Conservation (phyloP, 2,329 filamentous ascomycete genomes). For the Tolypocladium guangdongense region DNA sequence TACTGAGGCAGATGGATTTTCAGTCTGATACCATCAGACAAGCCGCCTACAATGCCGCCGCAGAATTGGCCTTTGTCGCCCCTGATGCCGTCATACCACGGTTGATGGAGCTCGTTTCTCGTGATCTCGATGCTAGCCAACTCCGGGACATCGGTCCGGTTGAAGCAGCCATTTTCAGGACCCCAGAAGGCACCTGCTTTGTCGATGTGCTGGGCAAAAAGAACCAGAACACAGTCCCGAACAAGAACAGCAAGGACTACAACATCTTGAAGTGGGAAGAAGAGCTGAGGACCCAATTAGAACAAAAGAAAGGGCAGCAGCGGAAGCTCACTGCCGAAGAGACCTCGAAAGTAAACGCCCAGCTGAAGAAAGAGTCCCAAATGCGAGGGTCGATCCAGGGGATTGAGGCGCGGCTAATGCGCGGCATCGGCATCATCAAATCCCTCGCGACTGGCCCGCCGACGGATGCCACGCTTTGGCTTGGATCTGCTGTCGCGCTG, state of each 20-base stretch:
- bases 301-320: conserved; percentile 83
- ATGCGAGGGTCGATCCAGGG: conserved; percentile 64
- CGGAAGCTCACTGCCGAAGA: conserved; percentile 90
- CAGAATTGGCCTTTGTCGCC: conserved; percentile 87
- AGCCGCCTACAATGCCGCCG: conserved; percentile 75
- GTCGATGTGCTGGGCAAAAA: conserved; percentile 88
- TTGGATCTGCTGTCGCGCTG: conserved; percentile 66
- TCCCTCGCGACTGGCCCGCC: conserved; percentile 77
- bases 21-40: conserved; percentile 35
- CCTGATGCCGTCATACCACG: conserved; percentile 69
- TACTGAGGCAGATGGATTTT: conserved; percentile 1
- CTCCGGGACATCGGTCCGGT: conserved; percentile 67
- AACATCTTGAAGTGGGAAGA: conserved; percentile 96
- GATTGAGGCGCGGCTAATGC: conserved; percentile 59
- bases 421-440: conserved; percentile 77
- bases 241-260: conserved; percentile 91
- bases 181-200: conserved; percentile 77
- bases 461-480: conserved; percentile 82
- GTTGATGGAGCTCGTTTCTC: conserved; percentile 61
- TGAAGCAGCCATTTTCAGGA: conserved; percentile 87
- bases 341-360: conserved; percentile 78
- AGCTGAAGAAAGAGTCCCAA: conserved; percentile 73
- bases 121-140: conserved; percentile 61
- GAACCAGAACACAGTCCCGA: conserved; percentile 53
- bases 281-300: conserved; percentile 74